Base-by-base conservation (phyloP, 2,329 filamentous ascomycete species). In the Scopulariopsis brevicaulis region DNA sequence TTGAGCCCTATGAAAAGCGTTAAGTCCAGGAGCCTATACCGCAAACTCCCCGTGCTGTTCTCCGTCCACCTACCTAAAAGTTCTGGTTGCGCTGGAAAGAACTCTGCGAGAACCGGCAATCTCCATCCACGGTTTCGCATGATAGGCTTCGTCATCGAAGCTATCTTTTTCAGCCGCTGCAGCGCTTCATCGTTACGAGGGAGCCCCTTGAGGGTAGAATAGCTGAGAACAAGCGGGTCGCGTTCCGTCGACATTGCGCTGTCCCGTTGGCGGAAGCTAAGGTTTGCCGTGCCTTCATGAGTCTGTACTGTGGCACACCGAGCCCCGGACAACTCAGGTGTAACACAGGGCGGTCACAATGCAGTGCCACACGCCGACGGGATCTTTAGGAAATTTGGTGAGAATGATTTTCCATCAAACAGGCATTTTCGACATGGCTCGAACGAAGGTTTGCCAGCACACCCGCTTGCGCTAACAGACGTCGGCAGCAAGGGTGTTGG, bases 61-160 rank as follows among this genome's bases (percentile, higher is more conserved):
- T 40, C 37, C 18, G 11, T n/a, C n/a, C 11, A 64, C 70, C 51
- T 71, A 78, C 89, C 92, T 48, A 96, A 74, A 1, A 96, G 76
- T 63, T 87, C 88, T 35, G 76, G 72, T 64, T 94, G 80, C 14
- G 83, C 76, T 1, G 93, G 93, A 60, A 89, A 88, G 72, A 97
- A 96, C 69, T 97, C 93, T 54, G 85, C 84, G 18, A 97, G 79
- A 54, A 88, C 82, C 32, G 81, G 79, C 37, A 97, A 89, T 61
- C 77, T 86, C 89, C 91, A 97, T 58, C 79, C 79, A 51, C 89
- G 83, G 54, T 90, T 90, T 62, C 90, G 81, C 92, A 97, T 97
- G 62, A 97, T 89, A 20, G 93, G 93, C 70, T 96, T 96, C 61
- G 96, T 92, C 59, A 95, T 73, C 28, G 91, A 96, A 2, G 90